phyloP scores from a whole-genome alignment of 805 yeast genomes.

The Cyberlindnera veronae region DNA sequence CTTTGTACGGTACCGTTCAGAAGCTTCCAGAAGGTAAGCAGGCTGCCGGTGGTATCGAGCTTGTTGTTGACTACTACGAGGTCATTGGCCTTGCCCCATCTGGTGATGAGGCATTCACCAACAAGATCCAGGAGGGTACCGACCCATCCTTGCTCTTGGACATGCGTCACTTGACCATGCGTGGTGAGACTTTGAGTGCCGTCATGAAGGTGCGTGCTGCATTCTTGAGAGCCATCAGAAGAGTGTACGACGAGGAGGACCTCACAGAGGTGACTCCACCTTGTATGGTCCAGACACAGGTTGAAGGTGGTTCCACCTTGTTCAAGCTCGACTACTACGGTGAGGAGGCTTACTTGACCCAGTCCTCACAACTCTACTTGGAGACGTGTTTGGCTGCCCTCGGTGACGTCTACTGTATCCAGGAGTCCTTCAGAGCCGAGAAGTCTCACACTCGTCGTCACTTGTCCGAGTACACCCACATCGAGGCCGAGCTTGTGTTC shows the following conservation, averaged over 20 bases:
- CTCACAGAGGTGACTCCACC: slow-evolving; percentile 96
- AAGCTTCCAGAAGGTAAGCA: slow-evolving; percentile 92
- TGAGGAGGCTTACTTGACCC: slow-evolving; percentile 94
- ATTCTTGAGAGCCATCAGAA: slow-evolving; percentile 69
- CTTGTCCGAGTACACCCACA: slow-evolving; percentile 92
- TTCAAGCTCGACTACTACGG: slow-evolving; percentile 94
- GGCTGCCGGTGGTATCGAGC: slow-evolving; percentile 97
- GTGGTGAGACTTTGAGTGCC: slow-evolving; percentile 92
- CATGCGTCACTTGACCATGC: slow-evolving; percentile 90
- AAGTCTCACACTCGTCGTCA: slow-evolving; percentile 98
- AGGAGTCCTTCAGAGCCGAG: slow-evolving; percentile 99
- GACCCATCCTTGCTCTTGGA: slow-evolving; percentile 92
- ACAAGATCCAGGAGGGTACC: slow-evolving; percentile 89
- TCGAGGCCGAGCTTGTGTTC: slow-evolving; percentile 92
- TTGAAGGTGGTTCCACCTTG: slow-evolving; percentile 97
- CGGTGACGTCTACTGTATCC: slow-evolving; percentile 96
- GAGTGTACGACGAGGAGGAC: slow-evolving; percentile 69
- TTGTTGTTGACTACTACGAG: slow-evolving; percentile 85
- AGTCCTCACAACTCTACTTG: slow-evolving; percentile 92
- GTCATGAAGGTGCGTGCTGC: slow-evolving; percentile 94
- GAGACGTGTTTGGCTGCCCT: slow-evolving; percentile 95
- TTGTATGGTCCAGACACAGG: slow-evolving; percentile 99
- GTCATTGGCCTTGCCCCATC: slow-evolving; percentile 91
- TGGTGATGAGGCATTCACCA: slow-evolving; percentile 93
- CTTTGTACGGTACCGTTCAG: slow-evolving; percentile 75